phyloP scores from a whole-genome alignment of 1,284 basidiomycete genomes.

The Naganishia cerealis region DNA sequence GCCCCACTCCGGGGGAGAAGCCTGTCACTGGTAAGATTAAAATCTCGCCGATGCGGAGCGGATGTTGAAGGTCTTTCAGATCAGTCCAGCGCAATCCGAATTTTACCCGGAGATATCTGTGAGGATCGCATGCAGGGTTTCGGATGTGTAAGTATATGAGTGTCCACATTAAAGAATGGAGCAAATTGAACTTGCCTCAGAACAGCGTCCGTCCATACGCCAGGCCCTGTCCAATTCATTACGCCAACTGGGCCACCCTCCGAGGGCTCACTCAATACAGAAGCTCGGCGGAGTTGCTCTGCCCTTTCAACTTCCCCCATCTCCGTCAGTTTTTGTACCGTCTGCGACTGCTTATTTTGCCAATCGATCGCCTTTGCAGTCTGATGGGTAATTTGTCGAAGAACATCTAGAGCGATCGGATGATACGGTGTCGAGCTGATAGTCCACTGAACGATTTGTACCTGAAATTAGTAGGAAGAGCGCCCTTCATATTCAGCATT shows the following conservation, averaged over 20 bases:
- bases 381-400: constrained; percentile 37
- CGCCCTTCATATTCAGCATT: neutral
- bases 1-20: constrained; percentile 54
- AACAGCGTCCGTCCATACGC: constrained; percentile 43
- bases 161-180: neutral
- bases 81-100: constrained; percentile 51
- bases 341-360: constrained; percentile 37
- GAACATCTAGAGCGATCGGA: constrained; percentile 37
- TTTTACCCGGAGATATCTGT: constrained; percentile 46
- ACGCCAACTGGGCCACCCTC: constrained; percentile 51
- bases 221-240: constrained; percentile 53
- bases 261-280: constrained; percentile 38
- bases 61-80: constrained; percentile 43
- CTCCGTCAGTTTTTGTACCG: constrained; percentile 36
- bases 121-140: neutral
- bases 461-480: constrained; percentile 35
- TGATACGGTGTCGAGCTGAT: constrained; percentile 41
- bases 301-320: constrained; percentile 40
- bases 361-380: constrained; percentile 47
- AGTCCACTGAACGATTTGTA: constrained; percentile 56
- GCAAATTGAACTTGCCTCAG: constrained; percentile 15
- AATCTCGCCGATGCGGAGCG: constrained; percentile 52
- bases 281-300: constrained; percentile 36
- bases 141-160: neutral
- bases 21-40: constrained; percentile 54